Evolutionary conservation across 345 rosid genomes (phyloP), one percentile per base, ranked within the genome.

Genomic region (Sisymbrium altissimum): DNA sequence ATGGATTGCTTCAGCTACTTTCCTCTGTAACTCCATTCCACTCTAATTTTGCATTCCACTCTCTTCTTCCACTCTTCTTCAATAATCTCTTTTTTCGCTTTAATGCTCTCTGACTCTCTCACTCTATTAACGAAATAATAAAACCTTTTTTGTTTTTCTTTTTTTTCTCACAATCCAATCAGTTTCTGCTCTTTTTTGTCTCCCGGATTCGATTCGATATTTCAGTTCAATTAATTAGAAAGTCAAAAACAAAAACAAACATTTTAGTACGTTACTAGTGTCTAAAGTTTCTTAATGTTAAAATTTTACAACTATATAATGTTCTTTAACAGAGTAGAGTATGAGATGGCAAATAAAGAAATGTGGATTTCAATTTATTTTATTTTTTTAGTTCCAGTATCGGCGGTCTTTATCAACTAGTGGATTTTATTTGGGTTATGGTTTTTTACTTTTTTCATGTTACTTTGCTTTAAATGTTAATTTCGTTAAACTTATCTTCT

Each of bases 1-100:
- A 73, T 81, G 96, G 66, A 94, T 91, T 13, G 98, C 98, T 80
- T 94, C 89, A 6, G 92, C 97, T 39, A 91, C 95, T 86, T 87
- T 86, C 75, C 88, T 83, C 76, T 87, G 96, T 81, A 91, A 66
- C 70, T 93, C 97, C 97, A 88, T 86, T 62, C 63, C 63, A 62
- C 70, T 68, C 66, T 9, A 27, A 38, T 66, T n/a, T n/a, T 61
- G 52, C 62, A 36, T 55, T 46, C 38, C 75, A 53, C 71, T 48
- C 65, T 58, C 52, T 17, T 76, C 70, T 62, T 30, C 78, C 29
- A 45, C 65, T 27, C 46, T 13, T 27, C 17, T 53, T 40, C 59
- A 7, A 29, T 13, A 23, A 33, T 1, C 8, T 5, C 1, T 39
- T 17, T n/a, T 50, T 68, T 1, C 19, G 19, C 15, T 11, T 6